Percentiles rank a stretch among this genome's conserved stretches.
Evolutionary conservation across 202 grass and related monocot species (phyloP).

Genomic region (Setaria italica): DNA sequence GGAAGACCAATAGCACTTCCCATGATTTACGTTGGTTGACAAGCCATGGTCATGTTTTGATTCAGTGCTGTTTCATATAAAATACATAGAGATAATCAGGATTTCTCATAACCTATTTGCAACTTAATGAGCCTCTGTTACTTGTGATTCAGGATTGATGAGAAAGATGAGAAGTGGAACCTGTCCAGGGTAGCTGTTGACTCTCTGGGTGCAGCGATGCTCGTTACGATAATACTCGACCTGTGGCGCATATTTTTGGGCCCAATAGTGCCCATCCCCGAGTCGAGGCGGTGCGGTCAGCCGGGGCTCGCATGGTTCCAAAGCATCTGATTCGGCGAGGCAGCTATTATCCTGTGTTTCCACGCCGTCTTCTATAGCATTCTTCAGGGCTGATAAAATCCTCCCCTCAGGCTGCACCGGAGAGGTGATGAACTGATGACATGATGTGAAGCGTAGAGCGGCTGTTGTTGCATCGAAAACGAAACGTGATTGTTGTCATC

Average conservation of each 20-base stretch:
- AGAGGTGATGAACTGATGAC: background rate
- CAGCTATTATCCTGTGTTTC: background rate
- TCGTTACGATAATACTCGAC: constrained; percentile 91
- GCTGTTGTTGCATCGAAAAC: too few species aligned
- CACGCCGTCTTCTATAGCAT: background rate
- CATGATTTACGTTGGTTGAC: background rate
- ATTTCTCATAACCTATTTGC: background rate
- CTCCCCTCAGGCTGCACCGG: background rate
- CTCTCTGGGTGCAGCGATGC: constrained; percentile 88
- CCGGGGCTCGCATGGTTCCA: constrained; percentile 87
- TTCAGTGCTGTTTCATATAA: background rate
- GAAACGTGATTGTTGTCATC: background rate
- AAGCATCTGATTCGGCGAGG: constrained; percentile 35
- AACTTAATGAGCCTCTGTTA: background rate
- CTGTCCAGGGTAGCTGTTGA: constrained; percentile 83
- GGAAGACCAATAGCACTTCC: background rate
- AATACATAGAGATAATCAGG: background rate
- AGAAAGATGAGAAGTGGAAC: constrained; percentile 80
- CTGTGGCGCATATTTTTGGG: constrained; percentile 93
- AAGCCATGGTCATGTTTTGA: background rate
- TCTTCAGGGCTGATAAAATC: background rate
- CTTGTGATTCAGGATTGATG: constrained; percentile 72
- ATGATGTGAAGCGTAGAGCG: background rate
- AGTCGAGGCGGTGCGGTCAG: constrained; percentile 60
- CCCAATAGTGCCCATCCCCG: constrained; percentile 60